Evolutionary conservation across 176 grass and related monocot species (phyloP).

Genomic region (Oryza nivara): DNA sequence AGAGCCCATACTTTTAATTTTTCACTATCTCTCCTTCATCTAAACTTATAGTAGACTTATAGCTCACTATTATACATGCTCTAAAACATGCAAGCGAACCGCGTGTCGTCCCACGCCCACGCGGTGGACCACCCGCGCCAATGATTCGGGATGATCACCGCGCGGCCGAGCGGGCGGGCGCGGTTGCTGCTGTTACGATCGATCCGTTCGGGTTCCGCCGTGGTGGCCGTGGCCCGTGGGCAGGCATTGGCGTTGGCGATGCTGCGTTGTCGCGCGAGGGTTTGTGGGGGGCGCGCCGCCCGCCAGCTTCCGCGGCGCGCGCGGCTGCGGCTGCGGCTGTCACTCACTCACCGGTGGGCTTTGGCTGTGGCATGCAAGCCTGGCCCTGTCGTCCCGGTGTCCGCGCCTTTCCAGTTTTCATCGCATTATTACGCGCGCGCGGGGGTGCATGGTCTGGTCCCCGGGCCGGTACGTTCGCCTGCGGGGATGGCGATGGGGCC

Average conservation of each 20-base stretch:
- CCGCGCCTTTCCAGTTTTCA: conserved; percentile 34
- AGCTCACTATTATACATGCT: no score
- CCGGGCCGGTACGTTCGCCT: background rate
- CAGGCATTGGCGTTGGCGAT: background rate
- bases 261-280: no score
- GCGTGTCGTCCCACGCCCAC: background rate
- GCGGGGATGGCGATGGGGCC: background rate
- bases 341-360: no score
- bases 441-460: background rate
- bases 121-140: background rate
- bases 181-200: no score
- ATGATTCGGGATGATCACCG: background rate
- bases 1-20: no score
- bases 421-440: background rate
- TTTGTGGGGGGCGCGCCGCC: no score
- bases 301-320: background rate
- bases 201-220: background rate
- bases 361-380: background rate
- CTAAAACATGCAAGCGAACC: background rate
- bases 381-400: background rate
- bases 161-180: no score
- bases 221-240: background rate
- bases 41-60: no score
- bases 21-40: no score
- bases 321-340: background rate